These are phyloP conservation scores for Vanrija humicola DNA, from an alignment of 1,284 basidiomycete genomes.

Conservation along the genomic window DNA sequence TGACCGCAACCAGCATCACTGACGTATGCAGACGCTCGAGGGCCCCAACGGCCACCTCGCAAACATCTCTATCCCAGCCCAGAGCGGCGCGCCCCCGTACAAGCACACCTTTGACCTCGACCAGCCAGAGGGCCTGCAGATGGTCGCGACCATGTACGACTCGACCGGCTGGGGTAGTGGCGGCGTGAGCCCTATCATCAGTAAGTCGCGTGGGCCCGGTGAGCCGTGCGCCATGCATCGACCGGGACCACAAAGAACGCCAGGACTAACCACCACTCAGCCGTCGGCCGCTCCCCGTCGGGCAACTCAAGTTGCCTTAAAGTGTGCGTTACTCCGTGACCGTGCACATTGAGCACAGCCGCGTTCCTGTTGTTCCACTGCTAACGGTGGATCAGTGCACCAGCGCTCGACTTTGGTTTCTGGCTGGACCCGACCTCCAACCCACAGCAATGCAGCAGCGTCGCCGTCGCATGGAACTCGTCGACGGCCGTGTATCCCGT, in stretches of 20 bases:
- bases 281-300: too few species aligned
- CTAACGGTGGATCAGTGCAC: too few species aligned
- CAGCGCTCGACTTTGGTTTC: slow-evolving; percentile 35
- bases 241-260: too few species aligned
- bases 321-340: too few species aligned
- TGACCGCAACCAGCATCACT: neutral
- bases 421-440: slow-evolving; percentile 23
- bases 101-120: slow-evolving; percentile 27
- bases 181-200: slow-evolving; percentile 35
- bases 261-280: too few species aligned
- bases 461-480: slow-evolving; percentile 30
- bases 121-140: slow-evolving; percentile 33
- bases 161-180: slow-evolving; percentile 36
- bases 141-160: slow-evolving; percentile 40
- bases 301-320: too few species aligned
- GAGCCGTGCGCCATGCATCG: neutral
- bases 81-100: slow-evolving; percentile 14
- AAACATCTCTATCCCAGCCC: slow-evolving; percentile 36
- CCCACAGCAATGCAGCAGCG: slow-evolving; percentile 29
- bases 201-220: slow-evolving; percentile 17
- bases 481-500: slow-evolving; percentile 31
- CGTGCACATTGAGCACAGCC: too few species aligned
- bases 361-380: too few species aligned
- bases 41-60: slow-evolving; percentile 25
- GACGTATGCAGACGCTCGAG: slow-evolving; percentile 20